Evolutionary conservation across 371 early-diverging fungal genomes (phyloP).

Genomic region (Lichtheimia corymbifera): DNA sequence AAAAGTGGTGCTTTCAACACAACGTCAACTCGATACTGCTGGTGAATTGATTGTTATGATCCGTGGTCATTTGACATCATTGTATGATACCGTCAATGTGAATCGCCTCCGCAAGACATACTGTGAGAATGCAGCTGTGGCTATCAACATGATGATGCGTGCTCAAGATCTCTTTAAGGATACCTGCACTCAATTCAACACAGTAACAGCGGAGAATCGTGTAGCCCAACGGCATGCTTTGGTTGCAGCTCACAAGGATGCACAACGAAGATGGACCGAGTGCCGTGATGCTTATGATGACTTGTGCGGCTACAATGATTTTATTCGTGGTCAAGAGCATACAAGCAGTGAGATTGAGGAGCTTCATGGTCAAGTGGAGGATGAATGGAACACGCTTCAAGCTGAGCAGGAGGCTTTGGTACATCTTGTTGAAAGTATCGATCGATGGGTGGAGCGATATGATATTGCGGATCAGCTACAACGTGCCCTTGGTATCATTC

Average conservation of each 20-base stretch:
- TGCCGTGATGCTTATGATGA: constrained; percentile 49
- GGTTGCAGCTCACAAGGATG: constrained; percentile 22
- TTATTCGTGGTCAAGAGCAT: constrained; percentile 27
- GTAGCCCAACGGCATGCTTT: constrained; percentile 21
- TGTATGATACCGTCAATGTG: constrained; percentile 45
- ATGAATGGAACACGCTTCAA: constrained; percentile 18
- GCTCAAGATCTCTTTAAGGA: constrained; percentile 7
- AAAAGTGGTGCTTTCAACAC: neutral
- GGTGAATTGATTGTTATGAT: constrained; percentile 32
- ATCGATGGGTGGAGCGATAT: constrained; percentile 19
- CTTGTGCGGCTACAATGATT: constrained; percentile 34
- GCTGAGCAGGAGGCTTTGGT: constrained; percentile 2
- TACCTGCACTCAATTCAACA: constrained; percentile 5
- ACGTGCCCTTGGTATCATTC: neutral
- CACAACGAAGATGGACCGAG: constrained; percentile 27
- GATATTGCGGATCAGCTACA: constrained; percentile 16
- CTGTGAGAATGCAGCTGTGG: constrained; percentile 29
- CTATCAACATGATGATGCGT: constrained; percentile 7
- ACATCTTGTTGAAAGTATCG: constrained; percentile 2
- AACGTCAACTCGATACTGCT: constrained; percentile 28
- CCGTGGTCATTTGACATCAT: constrained; percentile 25
- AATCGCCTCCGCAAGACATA: constrained; percentile 45
- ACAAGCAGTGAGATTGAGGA: constrained; percentile 5
- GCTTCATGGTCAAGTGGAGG: constrained; percentile 27
- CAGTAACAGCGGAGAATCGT: constrained; percentile 10